Evolutionary conservation across 306 rosid genomes (phyloP).

Genomic region (Trichosanthes cucumerina): DNA sequence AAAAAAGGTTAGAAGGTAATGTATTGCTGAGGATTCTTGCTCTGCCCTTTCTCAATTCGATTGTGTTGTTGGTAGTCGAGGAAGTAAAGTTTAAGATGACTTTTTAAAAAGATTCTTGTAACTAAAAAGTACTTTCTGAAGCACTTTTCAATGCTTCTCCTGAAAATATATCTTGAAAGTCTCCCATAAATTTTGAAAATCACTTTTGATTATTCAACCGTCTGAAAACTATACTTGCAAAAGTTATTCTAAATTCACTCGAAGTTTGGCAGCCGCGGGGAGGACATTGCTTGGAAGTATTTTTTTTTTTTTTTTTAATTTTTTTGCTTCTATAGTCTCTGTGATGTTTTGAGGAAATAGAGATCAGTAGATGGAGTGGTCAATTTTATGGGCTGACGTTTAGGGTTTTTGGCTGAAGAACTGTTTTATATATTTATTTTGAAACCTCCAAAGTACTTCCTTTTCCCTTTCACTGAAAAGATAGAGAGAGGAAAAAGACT

Average conservation of each 20-base stretch:
- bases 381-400: background rate
- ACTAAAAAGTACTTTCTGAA: no score
- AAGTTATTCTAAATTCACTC: no score
- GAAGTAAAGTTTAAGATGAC: background rate
- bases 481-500: background rate
- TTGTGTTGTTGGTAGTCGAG: background rate
- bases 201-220: background rate
- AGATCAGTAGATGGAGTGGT: background rate
- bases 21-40: no score
- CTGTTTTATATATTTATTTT: background rate
- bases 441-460: background rate
- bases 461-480: conserved; percentile 2
- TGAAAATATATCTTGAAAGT: no score
- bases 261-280: background rate
- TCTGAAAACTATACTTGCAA: background rate
- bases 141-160: no score
- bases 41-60: no score
- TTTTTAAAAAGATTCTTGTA: no score
- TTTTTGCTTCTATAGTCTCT: background rate
- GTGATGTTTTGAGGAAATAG: background rate
- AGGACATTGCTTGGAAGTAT: background rate
- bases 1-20: no score
- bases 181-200: background rate
- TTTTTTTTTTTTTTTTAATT: background rate
- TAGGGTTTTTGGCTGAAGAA: background rate